Percentiles rank a stretch among this genome's conserved stretches.
Conservation (phyloP, 306 rosid species). For the Neltuma alba region DNA sequence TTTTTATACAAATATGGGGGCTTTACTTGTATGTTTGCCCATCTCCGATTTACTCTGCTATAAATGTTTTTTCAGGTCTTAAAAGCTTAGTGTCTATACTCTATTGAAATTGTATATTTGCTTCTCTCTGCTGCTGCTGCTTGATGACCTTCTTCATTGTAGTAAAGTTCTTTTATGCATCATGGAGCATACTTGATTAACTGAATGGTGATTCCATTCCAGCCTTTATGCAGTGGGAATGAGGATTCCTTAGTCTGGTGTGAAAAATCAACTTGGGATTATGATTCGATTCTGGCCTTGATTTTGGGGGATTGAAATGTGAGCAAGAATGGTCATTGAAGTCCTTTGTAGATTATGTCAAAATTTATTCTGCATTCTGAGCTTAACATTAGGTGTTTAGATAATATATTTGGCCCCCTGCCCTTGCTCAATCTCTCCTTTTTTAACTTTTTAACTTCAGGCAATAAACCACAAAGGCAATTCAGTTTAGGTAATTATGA, state of each 20-base stretch:
- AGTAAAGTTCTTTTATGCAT: conserved; percentile 9
- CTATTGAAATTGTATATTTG: conserved; percentile 10
- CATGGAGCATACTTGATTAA: neutral
- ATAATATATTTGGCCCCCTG: no score
- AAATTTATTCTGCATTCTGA: no score
- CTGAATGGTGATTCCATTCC: neutral
- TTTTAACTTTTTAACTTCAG: no score
- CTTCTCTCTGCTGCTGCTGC: neutral
- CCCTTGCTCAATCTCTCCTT: no score
- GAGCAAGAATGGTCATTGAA: neutral
- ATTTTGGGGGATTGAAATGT: neutral
- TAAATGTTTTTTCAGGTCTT: neutral
- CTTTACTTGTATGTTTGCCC: neutral
- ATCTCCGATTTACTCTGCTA: conserved; percentile 16
- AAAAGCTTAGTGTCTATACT: neutral
- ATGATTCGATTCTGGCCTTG: neutral
- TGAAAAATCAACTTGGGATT: neutral
- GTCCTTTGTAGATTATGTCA: no score
- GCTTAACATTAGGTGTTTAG: no score
- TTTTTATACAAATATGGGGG: neutral
- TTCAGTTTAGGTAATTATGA: no score
- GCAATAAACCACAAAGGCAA: no score
- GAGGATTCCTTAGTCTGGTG: neutral
- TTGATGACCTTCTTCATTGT: neutral
- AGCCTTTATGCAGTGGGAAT: neutral